These are phyloP conservation scores for Alternaria alternata DNA, from an alignment of 2,329 filamentous ascomycete species.

Conservation along the genomic window DNA sequence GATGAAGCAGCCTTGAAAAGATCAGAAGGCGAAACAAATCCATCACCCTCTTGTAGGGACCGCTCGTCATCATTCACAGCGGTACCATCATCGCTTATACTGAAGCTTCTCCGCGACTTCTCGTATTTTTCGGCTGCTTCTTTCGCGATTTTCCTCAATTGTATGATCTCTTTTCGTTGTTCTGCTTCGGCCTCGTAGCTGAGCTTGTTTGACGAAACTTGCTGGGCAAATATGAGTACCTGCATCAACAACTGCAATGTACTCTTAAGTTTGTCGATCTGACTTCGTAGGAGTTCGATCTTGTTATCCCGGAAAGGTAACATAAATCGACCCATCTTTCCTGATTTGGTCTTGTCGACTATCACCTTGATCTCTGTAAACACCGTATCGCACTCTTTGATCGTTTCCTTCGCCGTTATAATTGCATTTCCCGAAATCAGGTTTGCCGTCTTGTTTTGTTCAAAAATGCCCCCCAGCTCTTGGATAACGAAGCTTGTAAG, in stretches of 20 bases:
- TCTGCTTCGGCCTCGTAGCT: constrained; percentile 34
- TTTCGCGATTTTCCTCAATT: constrained; percentile 33
- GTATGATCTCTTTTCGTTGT: constrained; percentile 39
- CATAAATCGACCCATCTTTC: constrained; percentile 33
- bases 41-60: constrained; percentile 2
- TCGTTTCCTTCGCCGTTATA: constrained; percentile 37
- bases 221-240: constrained; percentile 38
- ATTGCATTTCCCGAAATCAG: constrained; percentile 38
- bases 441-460: constrained; percentile 30
- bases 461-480: constrained; percentile 40
- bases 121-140: constrained; percentile 35
- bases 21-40: background rate
- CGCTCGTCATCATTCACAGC: constrained; percentile 18
- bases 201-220: constrained; percentile 34
- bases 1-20: constrained; percentile 12
- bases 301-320: constrained; percentile 44
- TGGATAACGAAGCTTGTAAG: constrained; percentile 40
- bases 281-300: constrained; percentile 37
- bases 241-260: constrained; percentile 42
- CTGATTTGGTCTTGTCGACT: constrained; percentile 39
- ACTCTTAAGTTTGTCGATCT: constrained; percentile 43
- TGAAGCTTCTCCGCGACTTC: constrained; percentile 32
- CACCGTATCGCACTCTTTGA: constrained; percentile 36
- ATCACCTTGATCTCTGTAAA: constrained; percentile 37
- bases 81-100: constrained; percentile 30